phyloP scores from a whole-genome alignment of 805 yeast genomes.

The Lipomyces kockii region DNA sequence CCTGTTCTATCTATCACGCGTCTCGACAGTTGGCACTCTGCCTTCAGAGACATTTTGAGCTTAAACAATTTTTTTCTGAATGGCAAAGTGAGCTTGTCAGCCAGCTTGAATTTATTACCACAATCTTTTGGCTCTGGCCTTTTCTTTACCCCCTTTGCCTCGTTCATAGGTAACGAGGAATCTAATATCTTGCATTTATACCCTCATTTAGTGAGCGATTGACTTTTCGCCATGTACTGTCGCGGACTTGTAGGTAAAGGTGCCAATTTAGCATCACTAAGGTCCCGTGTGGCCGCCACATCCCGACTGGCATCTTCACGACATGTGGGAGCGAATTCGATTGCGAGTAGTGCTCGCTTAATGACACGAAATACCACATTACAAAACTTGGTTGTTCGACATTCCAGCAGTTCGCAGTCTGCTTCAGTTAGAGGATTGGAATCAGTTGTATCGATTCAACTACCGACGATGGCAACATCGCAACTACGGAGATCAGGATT shows the following conservation, averaged over 20 bases:
- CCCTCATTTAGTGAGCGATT: neutral
- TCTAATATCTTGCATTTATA: neutral
- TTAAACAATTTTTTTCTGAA: neutral
- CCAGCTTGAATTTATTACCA: neutral
- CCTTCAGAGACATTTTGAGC: neutral
- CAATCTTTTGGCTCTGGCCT: neutral
- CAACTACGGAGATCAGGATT: neutral
- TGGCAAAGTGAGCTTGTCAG: neutral
- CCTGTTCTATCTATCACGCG: neutral
- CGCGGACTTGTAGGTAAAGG: neutral
- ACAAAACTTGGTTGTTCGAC: neutral
- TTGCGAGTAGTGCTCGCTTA: neutral
- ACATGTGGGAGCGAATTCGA: neutral
- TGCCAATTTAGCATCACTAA: neutral
- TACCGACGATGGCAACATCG: neutral
- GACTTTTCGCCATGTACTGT: neutral
- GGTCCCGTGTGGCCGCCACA: neutral
- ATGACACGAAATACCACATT: neutral
- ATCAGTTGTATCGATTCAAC: neutral
- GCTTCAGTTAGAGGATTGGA: neutral
- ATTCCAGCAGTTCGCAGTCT: constrained; percentile 2
- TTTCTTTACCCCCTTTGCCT: neutral
- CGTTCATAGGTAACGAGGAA: neutral
- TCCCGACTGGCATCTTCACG: neutral
- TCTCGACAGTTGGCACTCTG: neutral